Conservation (phyloP, 2,329 filamentous ascomycete genomes). For the Acrocalymma vagum region DNA sequence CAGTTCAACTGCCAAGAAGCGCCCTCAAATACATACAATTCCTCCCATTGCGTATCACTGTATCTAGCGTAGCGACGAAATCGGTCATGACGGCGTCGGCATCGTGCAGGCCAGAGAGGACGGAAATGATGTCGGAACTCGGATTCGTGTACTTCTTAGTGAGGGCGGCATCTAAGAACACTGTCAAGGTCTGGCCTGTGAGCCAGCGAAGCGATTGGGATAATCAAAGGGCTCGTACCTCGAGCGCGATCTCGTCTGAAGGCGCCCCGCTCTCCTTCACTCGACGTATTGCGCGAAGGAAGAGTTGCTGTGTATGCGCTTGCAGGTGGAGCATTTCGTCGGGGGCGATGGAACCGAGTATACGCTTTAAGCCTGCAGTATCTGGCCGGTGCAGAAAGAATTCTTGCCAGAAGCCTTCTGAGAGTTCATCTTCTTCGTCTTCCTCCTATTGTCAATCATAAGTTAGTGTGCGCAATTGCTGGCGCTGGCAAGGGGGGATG, state of each 20-base stretch:
- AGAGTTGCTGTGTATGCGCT: constrained; percentile 78
- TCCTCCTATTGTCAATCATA: constrained; percentile 39
- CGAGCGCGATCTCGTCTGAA: constrained; percentile 80
- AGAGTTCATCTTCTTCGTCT: constrained; percentile 71
- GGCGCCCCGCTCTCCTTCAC: constrained; percentile 69
- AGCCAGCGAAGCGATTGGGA: constrained; percentile 44
- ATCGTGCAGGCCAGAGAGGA: constrained; percentile 87
- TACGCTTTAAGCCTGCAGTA: constrained; percentile 69
- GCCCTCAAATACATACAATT: constrained; percentile 62
- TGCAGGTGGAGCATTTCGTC: constrained; percentile 81
- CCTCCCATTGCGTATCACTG: constrained; percentile 79
- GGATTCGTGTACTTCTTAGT: constrained; percentile 93
- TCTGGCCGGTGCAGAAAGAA: constrained; percentile 93
- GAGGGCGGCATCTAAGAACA: constrained; percentile 83
- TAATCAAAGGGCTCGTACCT: constrained; percentile 67
- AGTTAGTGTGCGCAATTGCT: constrained; percentile 1
- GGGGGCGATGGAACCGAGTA: constrained; percentile 75
- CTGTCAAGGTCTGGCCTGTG: constrained; percentile 79
- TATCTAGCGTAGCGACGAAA: constrained; percentile 83
- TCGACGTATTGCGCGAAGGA: constrained; percentile 74
- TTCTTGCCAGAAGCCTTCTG: constrained; percentile 94
- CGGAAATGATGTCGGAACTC: constrained; percentile 90
- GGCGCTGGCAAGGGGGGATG: constrained; percentile 3
- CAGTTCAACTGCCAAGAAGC: constrained; percentile 9
- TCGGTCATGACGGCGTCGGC: constrained; percentile 89